These are phyloP conservation scores for Boletus reticulatus DNA, from an alignment of 768 basidiomycete genomes.

Conservation along the genomic window DNA sequence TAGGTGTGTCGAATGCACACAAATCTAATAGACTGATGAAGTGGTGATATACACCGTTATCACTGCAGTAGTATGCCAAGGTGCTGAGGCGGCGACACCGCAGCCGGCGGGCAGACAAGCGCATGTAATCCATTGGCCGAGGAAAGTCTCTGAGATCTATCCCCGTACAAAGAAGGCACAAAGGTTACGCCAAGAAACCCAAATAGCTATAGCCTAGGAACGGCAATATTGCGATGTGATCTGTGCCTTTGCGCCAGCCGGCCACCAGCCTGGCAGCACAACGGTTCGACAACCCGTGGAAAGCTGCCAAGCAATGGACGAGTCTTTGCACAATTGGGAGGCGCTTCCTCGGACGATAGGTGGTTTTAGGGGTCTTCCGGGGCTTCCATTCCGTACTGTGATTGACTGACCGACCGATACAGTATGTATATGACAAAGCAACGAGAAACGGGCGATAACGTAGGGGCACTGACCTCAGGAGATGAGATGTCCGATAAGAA, in stretches of 20 bases:
- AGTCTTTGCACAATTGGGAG: background rate
- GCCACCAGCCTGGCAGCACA: background rate
- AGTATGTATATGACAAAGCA: background rate
- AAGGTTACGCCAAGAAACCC: background rate
- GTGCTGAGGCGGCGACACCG: too few species aligned
- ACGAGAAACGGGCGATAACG: background rate
- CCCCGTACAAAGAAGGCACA: background rate
- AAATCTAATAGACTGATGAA: too few species aligned
- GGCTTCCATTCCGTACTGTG: constrained; percentile 5
- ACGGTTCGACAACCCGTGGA: background rate
- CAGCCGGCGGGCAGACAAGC: too few species aligned
- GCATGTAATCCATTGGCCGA: background rate
- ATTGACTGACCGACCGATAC: constrained; percentile 1
- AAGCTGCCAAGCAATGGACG: background rate
- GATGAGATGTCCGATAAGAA: background rate
- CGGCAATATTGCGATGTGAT: background rate
- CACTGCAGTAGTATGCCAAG: too few species aligned
- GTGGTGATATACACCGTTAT: too few species aligned
- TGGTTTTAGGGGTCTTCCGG: constrained; percentile 1
- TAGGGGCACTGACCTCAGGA: background rate
- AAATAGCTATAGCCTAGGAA: background rate
- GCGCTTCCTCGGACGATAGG: constrained; percentile 1
- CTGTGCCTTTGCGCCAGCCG: background rate
- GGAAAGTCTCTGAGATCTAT: background rate
- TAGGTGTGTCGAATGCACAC: too few species aligned